phyloP scores from a whole-genome alignment of 2,329 filamentous ascomycete species.

The Paecilomyces niveus region DNA sequence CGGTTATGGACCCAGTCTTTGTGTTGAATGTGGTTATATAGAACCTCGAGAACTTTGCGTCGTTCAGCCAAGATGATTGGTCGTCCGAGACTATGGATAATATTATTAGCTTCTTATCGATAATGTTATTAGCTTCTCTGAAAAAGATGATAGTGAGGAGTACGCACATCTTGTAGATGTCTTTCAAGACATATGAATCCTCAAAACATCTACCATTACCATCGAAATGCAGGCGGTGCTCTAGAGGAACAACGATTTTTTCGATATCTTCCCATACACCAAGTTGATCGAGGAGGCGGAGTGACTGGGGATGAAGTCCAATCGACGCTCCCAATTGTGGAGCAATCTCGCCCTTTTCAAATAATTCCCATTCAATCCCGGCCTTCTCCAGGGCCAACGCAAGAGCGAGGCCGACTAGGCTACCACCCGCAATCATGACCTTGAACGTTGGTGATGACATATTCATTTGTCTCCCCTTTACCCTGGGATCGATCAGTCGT shows the following conservation, averaged over 20 bases:
- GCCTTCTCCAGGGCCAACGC: conserved; percentile 7
- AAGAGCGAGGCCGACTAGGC: conserved; percentile 7
- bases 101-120: background rate
- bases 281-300: background rate
- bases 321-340: background rate
- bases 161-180: background rate
- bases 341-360: conserved; percentile 9
- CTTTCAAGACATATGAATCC: background rate
- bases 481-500: too few species aligned
- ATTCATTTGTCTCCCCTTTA: background rate
- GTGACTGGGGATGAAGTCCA: background rate
- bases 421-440: conserved; percentile 8
- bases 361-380: conserved; percentile 8
- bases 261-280: background rate
- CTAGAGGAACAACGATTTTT: background rate
- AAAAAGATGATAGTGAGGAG: background rate
- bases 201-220: background rate
- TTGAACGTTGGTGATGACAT: background rate
- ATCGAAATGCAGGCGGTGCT: background rate
- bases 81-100: conserved; percentile 3
- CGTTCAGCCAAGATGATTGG: conserved; percentile 14
- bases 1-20: conserved; percentile 6
- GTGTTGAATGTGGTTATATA: conserved; percentile 11
- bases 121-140: background rate
- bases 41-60: conserved; percentile 8